A percentile compares a stretch with the other conserved stretches of the same genome.
These are phyloP conservation scores for Debaryomycetaceae sp. DNA, from an alignment of 1,139 yeast species.

Conservation along the genomic window DNA sequence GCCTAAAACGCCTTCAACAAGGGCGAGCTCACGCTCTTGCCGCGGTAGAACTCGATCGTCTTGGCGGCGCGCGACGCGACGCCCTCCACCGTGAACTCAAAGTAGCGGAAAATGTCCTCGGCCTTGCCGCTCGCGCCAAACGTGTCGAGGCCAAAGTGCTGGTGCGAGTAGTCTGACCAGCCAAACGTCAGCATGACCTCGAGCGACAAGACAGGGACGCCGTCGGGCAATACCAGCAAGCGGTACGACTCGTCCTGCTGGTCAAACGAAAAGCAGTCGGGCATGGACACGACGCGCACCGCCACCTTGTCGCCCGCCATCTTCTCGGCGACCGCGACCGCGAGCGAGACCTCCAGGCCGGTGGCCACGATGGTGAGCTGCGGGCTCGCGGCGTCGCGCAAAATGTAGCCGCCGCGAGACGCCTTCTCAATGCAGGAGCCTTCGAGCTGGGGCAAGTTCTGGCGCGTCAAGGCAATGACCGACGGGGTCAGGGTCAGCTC, in stretches of 20 bases:
- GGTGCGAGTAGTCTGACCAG: conserved; percentile 95
- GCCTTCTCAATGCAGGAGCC: conserved; percentile 93
- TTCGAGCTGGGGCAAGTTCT: conserved; percentile 92
- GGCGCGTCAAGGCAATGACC: conserved; percentile 89
- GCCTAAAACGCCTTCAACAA: conserved; percentile 62
- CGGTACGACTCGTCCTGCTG: conserved; percentile 69
- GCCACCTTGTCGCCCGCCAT: conserved; percentile 51
- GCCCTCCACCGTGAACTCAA: conserved; percentile 91
- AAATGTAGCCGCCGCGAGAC: conserved; percentile 86
- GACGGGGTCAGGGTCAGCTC: conserved; percentile 71
- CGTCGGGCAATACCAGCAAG: conserved; percentile 86
- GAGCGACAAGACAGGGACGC: conserved; percentile 84
- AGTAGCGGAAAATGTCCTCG: conserved; percentile 67
- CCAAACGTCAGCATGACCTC: conserved; percentile 91
- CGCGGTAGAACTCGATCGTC: conserved; percentile 79
- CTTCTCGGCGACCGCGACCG: conserved; percentile 71
- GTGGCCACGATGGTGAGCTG: conserved; percentile 79
- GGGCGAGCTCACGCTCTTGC: conserved; percentile 62
- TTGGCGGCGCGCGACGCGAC: conserved; percentile 77
- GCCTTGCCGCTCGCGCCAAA: conserved; percentile 98
- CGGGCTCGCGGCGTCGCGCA: conserved; percentile 52
- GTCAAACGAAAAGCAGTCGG: conserved; percentile 89
- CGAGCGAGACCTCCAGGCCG: conserved; percentile 89
- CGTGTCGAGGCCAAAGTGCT: conserved; percentile 90
- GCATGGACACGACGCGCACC: conserved; percentile 81